A percentile compares a stretch with the other conserved stretches of the same genome.
phyloP scores from a whole-genome alignment of 2,329 filamentous ascomycete species.

The Orbilia javanica region DNA sequence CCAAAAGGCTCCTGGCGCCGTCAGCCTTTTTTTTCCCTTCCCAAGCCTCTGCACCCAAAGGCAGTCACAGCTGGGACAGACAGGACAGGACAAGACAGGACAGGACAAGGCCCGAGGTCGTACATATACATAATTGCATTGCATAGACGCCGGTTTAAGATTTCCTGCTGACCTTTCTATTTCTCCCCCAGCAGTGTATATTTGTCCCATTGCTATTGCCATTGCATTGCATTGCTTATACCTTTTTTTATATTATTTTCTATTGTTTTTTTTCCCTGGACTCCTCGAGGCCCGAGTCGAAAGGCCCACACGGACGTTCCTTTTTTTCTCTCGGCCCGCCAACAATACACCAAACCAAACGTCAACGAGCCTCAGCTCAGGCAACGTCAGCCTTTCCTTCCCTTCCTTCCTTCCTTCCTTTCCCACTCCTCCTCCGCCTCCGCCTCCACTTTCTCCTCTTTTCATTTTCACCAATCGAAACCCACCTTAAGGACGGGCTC shows the following conservation, averaged over 20 bases:
- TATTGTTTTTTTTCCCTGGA: conserved; percentile 9
- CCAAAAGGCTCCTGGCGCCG: conserved; percentile 16
- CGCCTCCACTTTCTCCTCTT: conserved; percentile 13
- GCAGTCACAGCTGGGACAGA: background rate
- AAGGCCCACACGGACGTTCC: conserved; percentile 23
- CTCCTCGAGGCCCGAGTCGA: conserved; percentile 15
- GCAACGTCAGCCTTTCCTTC: conserved; percentile 31
- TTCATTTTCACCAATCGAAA: background rate
- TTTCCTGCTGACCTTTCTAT: no score
- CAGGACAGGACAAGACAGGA: no score
- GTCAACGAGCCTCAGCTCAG: conserved; percentile 28
- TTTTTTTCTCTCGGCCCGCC: conserved; percentile 24
- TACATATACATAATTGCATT: no score
- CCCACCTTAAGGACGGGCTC: conserved; percentile 32
- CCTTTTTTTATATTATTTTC: no score
- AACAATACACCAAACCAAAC: conserved; percentile 19
- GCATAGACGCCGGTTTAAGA: conserved; percentile 37
- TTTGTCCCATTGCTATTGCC: background rate
- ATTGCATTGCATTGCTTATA: no score
- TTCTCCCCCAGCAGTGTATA: conserved; percentile 1
- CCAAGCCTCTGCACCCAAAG: conserved; percentile 14
- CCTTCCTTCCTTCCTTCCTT: background rate
- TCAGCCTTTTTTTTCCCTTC: conserved; percentile 38
- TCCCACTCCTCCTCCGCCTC: conserved; percentile 3
- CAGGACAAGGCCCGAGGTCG: conserved; percentile 10